phyloP scores from a whole-genome alignment of 306 rosid species.

The Citrullus mucosospermus region DNA sequence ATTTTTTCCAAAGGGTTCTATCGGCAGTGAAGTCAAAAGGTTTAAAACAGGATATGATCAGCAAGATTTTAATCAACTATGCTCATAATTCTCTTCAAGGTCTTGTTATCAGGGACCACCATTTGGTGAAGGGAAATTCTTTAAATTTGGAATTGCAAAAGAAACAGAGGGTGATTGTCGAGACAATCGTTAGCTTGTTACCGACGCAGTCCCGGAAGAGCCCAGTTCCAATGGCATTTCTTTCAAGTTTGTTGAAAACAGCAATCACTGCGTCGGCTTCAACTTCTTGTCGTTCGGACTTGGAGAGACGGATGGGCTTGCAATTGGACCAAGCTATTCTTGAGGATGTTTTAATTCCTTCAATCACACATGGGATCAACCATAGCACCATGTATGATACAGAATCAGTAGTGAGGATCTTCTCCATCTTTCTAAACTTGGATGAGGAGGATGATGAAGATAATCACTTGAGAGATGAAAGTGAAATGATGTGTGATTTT shows the following conservation, averaged over 20 bases:
- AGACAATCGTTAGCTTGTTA: constrained; percentile 61
- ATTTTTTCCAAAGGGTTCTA: constrained; percentile 70
- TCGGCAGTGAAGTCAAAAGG: constrained; percentile 81
- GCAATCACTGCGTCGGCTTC: constrained; percentile 76
- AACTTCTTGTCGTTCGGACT: constrained; percentile 65
- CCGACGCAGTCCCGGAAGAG: constrained; percentile 92
- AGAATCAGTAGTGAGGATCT: constrained; percentile 71
- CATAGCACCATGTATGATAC: constrained; percentile 62
- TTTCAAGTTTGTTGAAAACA: constrained; percentile 81
- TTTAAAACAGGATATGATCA: constrained; percentile 77
- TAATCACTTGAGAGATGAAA: constrained; percentile 52
- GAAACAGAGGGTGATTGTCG: constrained; percentile 80
- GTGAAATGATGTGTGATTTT: constrained; percentile 72
- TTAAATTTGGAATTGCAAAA: constrained; percentile 56
- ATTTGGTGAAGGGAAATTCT: constrained; percentile 43
- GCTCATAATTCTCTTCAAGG: constrained; percentile 81
- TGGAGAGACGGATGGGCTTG: constrained; percentile 83
- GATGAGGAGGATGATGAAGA: constrained; percentile 84
- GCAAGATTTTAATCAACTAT: constrained; percentile 81
- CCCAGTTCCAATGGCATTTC: constrained; percentile 87
- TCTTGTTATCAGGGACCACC: constrained; percentile 45
- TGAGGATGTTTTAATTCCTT: constrained; percentile 81
- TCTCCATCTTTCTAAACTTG: constrained; percentile 72
- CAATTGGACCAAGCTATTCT: constrained; percentile 97
- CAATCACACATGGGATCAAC: constrained; percentile 44